phyloP scores from a whole-genome alignment of 73 alveolate species.

The Durusdinium trenchii region DNA sequence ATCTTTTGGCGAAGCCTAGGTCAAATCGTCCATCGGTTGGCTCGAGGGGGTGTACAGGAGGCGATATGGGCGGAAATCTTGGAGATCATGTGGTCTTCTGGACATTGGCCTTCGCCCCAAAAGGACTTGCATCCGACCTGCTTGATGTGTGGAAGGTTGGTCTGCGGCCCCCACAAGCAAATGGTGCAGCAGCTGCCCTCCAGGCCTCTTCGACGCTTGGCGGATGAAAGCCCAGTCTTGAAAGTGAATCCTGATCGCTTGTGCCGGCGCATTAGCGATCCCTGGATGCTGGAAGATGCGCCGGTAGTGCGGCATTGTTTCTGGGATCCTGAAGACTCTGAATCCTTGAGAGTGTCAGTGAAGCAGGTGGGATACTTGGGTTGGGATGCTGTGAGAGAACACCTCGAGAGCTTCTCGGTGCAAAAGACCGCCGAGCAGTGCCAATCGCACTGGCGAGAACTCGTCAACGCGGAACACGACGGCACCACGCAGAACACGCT shows the following conservation, averaged over 20 bases:
- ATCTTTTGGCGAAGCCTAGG: not conserved
- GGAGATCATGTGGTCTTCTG: constrained; percentile 83
- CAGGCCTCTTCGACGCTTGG: not conserved
- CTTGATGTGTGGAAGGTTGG: constrained; percentile 70
- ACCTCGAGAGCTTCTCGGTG: not conserved
- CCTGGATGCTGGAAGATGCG: constrained; percentile 30
- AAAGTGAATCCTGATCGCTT: constrained; percentile 66
- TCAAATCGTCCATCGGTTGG: not conserved
- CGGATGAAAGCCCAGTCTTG: constrained; percentile 19
- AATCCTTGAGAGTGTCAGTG: constrained; percentile 16
- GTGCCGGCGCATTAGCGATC: constrained; percentile 80
- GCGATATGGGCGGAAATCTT: not conserved
- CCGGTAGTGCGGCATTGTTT: not conserved
- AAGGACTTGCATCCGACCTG: constrained; percentile 53
- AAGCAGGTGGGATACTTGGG: constrained; percentile 46
- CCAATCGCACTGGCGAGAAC: constrained; percentile 68
- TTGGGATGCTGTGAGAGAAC: constrained; percentile 60
- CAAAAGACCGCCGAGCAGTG: constrained; percentile 35
- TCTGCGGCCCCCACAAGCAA: constrained; percentile 91
- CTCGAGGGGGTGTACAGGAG: not conserved
- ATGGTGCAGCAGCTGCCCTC: constrained; percentile 60
- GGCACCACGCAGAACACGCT: not conserved
- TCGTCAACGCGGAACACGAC: not conserved
- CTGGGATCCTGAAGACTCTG: constrained; percentile 29
- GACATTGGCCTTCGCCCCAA: constrained; percentile 54